Conservation (phyloP, 1,284 basidiomycete species). For the Rhodotorula sp. region DNA sequence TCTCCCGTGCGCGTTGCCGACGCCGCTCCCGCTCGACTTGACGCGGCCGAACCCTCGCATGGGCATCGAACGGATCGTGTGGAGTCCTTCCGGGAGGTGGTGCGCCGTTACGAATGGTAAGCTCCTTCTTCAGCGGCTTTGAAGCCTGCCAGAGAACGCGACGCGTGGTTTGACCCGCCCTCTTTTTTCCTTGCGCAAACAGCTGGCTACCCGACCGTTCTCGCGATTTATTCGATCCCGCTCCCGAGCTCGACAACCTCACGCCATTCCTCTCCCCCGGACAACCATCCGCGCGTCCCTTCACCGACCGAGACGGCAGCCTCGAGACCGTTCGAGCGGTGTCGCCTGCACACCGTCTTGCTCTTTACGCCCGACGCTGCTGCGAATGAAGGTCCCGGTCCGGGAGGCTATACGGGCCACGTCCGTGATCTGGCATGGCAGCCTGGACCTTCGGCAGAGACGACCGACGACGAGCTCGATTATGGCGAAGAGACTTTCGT, state of each 20-base stretch:
- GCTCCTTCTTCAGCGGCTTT: neutral
- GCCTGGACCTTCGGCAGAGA: neutral
- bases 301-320: neutral
- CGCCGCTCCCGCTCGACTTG: slow-evolving; percentile 29
- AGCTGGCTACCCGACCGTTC: neutral
- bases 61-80: slow-evolving; percentile 41
- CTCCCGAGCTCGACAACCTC: neutral
- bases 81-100: slow-evolving; percentile 42
- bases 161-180: neutral
- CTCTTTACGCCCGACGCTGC: neutral
- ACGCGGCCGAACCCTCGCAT: slow-evolving; percentile 32
- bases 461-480: neutral
- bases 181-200: too few species aligned
- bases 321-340: neutral
- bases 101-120: slow-evolving; percentile 41
- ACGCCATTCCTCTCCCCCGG: too few species aligned
- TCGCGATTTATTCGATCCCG: neutral
- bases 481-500: neutral
- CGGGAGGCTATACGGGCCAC: neutral
- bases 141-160: too few species aligned
- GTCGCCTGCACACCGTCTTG: slow-evolving; percentile 18
- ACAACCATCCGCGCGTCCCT: too few species aligned
- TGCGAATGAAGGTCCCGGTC: neutral
- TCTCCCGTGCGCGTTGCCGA: slow-evolving; percentile 36
- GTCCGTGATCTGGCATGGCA: slow-evolving; percentile 12